Evolutionary conservation across 495 filamentous ascomycete genomes (phyloP).

Genomic region (Monascus purpureus): DNA sequence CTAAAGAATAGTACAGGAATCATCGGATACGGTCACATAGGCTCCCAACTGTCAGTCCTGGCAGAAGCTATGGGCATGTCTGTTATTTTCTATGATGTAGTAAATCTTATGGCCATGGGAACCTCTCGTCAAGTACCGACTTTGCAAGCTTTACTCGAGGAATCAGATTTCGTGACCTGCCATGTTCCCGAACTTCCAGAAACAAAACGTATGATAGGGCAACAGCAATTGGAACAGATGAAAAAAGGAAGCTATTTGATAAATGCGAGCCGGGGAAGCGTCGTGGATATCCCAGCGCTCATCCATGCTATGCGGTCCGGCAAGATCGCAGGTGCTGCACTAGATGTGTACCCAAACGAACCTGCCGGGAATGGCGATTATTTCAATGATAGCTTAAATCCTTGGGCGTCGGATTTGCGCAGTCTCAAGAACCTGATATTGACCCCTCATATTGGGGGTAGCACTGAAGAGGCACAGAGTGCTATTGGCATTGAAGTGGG

Average conservation of each 20-base stretch:
- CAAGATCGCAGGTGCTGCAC: slow-evolving; percentile 82
- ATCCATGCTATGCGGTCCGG: slow-evolving; percentile 78
- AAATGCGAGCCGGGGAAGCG: slow-evolving; percentile 86
- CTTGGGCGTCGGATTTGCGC: slow-evolving; percentile 76
- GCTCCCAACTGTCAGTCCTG: slow-evolving; percentile 88
- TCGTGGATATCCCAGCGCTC: slow-evolving; percentile 88
- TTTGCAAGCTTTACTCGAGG: slow-evolving; percentile 58
- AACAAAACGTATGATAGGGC: slow-evolving; percentile 79
- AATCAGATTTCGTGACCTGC: slow-evolving; percentile 81
- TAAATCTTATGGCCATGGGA: slow-evolving; percentile 87
- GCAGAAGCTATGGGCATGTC: slow-evolving; percentile 96
- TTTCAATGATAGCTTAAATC: slow-evolving; percentile 75
- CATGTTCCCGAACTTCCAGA: slow-evolving; percentile 92
- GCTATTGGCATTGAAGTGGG: slow-evolving; percentile 92
- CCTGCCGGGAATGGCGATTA: slow-evolving; percentile 89
- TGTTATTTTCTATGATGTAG: slow-evolving; percentile 88
- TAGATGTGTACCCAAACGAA: slow-evolving; percentile 94
- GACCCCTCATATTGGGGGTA: slow-evolving; percentile 92
- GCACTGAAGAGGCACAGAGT: slow-evolving; percentile 93
- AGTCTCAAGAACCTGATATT: slow-evolving; percentile 84
- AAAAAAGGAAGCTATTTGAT: slow-evolving; percentile 85
- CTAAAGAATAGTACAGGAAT: slow-evolving; percentile 41
- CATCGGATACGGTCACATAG: slow-evolving; percentile 95
- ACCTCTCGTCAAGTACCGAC: slow-evolving; percentile 69
- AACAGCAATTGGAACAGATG: slow-evolving; percentile 70